phyloP scores from a whole-genome alignment of 768 basidiomycete genomes.

The Dictyophora rubrovolvata region DNA sequence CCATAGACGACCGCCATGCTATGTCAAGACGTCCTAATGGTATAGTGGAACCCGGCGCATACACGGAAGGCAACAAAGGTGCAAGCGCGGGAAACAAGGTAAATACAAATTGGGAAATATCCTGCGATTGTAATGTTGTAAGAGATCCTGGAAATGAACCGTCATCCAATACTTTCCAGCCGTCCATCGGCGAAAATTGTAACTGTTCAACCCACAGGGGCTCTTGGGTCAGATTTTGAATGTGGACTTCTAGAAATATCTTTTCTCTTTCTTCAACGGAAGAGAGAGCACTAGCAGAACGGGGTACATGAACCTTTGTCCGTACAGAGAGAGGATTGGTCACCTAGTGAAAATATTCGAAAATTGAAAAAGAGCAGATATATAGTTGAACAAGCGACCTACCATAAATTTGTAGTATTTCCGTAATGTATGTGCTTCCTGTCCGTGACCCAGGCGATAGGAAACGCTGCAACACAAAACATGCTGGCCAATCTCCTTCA shows the following conservation, averaged over 20 bases:
- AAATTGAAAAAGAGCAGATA: not conserved
- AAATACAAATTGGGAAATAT: conserved; percentile 82
- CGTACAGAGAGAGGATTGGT: conserved; percentile 93
- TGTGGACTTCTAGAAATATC: conserved; percentile 85
- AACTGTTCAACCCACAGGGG: conserved; percentile 76
- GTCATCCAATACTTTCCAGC: conserved; percentile 49
- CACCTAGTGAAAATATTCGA: conserved; percentile 39
- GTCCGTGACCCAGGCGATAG: conserved; percentile 57
- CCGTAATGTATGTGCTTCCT: conserved; percentile 61
- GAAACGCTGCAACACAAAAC: conserved; percentile 77
- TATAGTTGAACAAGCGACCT: conserved; percentile 21
- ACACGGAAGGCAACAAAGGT: conserved; percentile 28
- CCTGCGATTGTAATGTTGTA: conserved; percentile 74
- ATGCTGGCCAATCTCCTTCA: conserved; percentile 89
- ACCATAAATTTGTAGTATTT: conserved; percentile 92
- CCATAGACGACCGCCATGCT: conserved; percentile 76
- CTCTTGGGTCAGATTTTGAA: conserved; percentile 77
- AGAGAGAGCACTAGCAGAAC: conserved; percentile 62
- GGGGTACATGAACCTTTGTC: conserved; percentile 78
- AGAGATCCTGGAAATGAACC: conserved; percentile 45
- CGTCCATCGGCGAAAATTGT: conserved; percentile 61
- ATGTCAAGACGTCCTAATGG: conserved; percentile 84
- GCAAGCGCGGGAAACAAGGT: conserved; percentile 48
- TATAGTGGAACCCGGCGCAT: conserved; percentile 60
- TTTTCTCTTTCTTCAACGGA: conserved; percentile 60